Conservation (phyloP, 1,284 basidiomycete genomes). For the Cutaneotrichosporon sp. region DNA sequence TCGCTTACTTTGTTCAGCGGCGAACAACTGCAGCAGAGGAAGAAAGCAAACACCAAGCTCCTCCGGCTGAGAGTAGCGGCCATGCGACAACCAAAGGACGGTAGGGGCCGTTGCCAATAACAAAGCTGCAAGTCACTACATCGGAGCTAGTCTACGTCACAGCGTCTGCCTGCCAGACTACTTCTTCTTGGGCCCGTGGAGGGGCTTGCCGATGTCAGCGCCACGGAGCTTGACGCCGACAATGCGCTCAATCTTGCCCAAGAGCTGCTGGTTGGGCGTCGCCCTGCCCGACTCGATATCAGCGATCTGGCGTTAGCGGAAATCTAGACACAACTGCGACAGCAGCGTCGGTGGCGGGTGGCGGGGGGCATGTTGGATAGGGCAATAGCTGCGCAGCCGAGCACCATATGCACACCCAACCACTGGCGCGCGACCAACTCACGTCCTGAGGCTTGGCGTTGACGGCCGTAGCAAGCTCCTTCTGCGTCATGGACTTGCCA, state of each 20-base stretch:
- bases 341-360: no score
- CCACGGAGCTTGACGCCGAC: conserved; percentile 91
- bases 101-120: no score
- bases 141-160: no score
- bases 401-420: no score
- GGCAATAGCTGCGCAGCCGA: no score
- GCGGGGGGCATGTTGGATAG: no score
- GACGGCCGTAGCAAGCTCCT: conserved; percentile 73
- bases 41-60: no score
- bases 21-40: no score
- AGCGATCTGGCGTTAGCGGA: conserved; percentile 30
- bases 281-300: conserved; percentile 89
- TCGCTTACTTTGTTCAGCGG: no score
- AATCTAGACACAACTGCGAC: no score
- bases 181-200: conserved; percentile 47
- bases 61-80: no score
- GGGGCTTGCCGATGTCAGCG: conserved; percentile 48
- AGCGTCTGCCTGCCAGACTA: background rate
- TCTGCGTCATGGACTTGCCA: conserved; percentile 62
- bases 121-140: background rate
- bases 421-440: conserved; percentile 19
- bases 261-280: conserved; percentile 81
- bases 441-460: conserved; percentile 49
- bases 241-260: conserved; percentile 84
- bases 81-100: no score